Conservation (phyloP, 1,284 basidiomycete species). For the Kwoniella shivajii region DNA sequence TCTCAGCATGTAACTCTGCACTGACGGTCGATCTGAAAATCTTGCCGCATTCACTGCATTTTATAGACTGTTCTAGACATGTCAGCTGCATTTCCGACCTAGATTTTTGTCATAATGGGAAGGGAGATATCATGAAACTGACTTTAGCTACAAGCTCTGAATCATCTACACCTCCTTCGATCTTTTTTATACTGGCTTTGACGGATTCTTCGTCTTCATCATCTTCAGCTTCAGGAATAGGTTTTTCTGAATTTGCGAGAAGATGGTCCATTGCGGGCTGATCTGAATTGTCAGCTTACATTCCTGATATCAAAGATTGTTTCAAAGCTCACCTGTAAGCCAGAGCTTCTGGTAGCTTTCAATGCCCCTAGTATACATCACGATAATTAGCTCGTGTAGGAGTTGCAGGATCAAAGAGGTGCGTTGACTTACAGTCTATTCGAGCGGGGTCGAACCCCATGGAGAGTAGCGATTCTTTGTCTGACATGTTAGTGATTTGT, state of each 20-base stretch:
- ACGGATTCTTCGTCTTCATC: slow-evolving; percentile 67
- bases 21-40: slow-evolving; percentile 83
- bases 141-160: slow-evolving; percentile 41
- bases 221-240: slow-evolving; percentile 66
- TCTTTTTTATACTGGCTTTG: slow-evolving; percentile 53
- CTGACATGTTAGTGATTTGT: slow-evolving; percentile 45
- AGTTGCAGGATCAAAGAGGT: neutral
- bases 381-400: neutral
- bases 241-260: slow-evolving; percentile 71
- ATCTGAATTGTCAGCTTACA: neutral
- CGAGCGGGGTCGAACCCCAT: slow-evolving; percentile 85
- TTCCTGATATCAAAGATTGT: neutral
- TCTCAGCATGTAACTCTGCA: slow-evolving; percentile 92
- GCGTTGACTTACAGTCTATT: slow-evolving; percentile 69
- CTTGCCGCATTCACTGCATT: slow-evolving; percentile 69
- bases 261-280: slow-evolving; percentile 89
- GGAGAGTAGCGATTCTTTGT: slow-evolving; percentile 74
- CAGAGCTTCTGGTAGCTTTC: slow-evolving; percentile 73
- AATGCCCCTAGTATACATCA: slow-evolving; percentile 67
- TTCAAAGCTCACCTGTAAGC: slow-evolving; percentile 57
- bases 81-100: neutral
- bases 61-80: slow-evolving; percentile 36
- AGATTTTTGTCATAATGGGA: neutral
- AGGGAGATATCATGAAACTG: slow-evolving; percentile 5
- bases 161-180: slow-evolving; percentile 33